A percentile compares a stretch with the other conserved stretches of the same genome.
These are phyloP conservation scores for Buxus sempervirens DNA, from an alignment of 164 flowering plant genomes.

Conservation along the genomic window DNA sequence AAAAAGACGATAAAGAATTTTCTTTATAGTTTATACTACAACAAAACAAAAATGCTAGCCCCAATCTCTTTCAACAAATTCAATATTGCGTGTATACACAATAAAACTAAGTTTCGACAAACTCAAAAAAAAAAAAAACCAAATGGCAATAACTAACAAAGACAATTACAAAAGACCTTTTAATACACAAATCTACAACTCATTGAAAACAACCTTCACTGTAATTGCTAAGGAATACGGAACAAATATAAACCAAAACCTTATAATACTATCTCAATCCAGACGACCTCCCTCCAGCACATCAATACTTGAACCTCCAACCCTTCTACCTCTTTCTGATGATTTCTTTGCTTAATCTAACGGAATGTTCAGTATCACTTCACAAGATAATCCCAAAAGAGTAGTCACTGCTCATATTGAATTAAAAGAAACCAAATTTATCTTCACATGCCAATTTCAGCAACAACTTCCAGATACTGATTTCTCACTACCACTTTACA, in stretches of 20 bases:
- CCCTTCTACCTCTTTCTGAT: slow-evolving; percentile 16
- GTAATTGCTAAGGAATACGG: slow-evolving; percentile 19
- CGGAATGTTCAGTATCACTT: slow-evolving; percentile 30
- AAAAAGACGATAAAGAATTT: background rate
- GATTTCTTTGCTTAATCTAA: slow-evolving; percentile 14
- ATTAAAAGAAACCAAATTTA: slow-evolving; percentile 14
- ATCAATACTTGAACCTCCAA: slow-evolving; percentile 12
- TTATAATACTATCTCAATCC: slow-evolving; percentile 4
- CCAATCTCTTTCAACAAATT: slow-evolving; percentile 18
- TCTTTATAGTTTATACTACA: background rate
- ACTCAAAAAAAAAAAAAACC: slow-evolving; percentile 3
- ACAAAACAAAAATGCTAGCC: slow-evolving; percentile 14
- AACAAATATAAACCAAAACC: slow-evolving; percentile 17
- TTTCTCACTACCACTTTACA: slow-evolving; percentile 13
- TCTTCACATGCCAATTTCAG: slow-evolving; percentile 9
- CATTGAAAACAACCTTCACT: slow-evolving; percentile 17
- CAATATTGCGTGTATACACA: slow-evolving; percentile 31
- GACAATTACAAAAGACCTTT: slow-evolving; percentile 12
- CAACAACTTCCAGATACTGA: slow-evolving; percentile 10
- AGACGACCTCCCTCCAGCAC: slow-evolving; percentile 10
- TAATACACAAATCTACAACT: too few species aligned
- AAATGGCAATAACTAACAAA: too few species aligned
- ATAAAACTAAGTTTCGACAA: slow-evolving; percentile 15
- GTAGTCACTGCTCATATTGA: slow-evolving; percentile 19
- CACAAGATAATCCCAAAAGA: slow-evolving; percentile 39